Conservation (phyloP, 176 grass and related monocot species). For the Metroxylon sagu region DNA sequence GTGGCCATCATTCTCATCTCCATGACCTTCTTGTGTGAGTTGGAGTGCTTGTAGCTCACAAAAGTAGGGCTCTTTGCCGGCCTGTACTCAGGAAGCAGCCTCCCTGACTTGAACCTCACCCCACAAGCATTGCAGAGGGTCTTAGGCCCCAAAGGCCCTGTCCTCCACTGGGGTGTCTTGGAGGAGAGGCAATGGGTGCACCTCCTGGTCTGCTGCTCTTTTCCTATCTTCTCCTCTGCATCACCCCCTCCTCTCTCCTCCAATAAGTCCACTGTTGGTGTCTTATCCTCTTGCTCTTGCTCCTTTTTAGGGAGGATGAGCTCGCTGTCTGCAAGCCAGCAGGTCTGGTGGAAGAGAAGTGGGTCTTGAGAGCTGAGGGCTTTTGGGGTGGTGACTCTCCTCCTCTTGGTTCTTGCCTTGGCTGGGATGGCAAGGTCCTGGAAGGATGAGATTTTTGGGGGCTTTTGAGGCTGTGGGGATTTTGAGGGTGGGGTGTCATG, state of each 20-base stretch:
- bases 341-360: conserved; percentile 43
- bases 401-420: conserved; percentile 33
- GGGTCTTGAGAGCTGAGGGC: conserved; percentile 35
- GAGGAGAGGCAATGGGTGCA: conserved; percentile 65
- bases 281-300: conserved; percentile 18
- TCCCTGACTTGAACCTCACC: conserved; percentile 61
- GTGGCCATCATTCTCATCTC: conserved; percentile 57
- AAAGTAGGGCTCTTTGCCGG: conserved; percentile 93
- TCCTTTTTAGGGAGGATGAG: conserved; percentile 61
- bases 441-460: not conserved
- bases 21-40: conserved; percentile 96
- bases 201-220: conserved; percentile 32
- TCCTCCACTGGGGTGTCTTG: conserved; percentile 61
- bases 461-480: not conserved
- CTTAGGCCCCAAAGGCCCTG: conserved; percentile 59
- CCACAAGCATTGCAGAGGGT: conserved; percentile 60
- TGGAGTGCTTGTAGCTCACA: conserved; percentile 77
- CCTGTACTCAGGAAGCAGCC: conserved; percentile 85
- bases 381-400: conserved; percentile 26
- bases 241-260: not conserved
- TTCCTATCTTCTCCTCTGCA: not conserved
- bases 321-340: conserved; percentile 95
- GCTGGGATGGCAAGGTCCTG: conserved; percentile 1
- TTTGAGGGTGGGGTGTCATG: conserved; percentile 15
- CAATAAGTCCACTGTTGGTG: conserved; percentile 3